Evolutionary conservation across 2,329 filamentous ascomycete species (phyloP).

Genomic region (Monosporascus sp.): DNA sequence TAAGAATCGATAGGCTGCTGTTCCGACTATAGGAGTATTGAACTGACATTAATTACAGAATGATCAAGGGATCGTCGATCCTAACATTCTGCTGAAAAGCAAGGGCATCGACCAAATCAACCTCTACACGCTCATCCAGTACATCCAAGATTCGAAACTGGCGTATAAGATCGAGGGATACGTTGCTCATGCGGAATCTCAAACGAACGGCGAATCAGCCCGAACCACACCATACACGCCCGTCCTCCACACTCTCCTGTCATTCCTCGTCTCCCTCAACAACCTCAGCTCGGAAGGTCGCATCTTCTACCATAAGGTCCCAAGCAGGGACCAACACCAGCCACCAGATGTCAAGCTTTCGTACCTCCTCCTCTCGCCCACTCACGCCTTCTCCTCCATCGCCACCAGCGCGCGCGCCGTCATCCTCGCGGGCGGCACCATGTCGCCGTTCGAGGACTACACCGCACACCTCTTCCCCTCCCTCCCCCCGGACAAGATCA

Average conservation of each 20-base stretch:
- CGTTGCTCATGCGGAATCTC: constrained; percentile 53
- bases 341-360: constrained; percentile 55
- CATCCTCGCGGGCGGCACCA: constrained; percentile 88
- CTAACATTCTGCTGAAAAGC: constrained; percentile 67
- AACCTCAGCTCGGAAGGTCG: constrained; percentile 72
- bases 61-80: constrained; percentile 62
- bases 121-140: constrained; percentile 78
- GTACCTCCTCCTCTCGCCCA: constrained; percentile 87
- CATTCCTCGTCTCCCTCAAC: constrained; percentile 73
- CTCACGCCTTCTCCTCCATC: constrained; percentile 83
- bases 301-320: constrained; percentile 54
- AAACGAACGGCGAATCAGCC: constrained; percentile 22
- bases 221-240: constrained; percentile 38
- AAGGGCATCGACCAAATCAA: constrained; percentile 96
- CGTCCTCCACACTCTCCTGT: constrained; percentile 49
- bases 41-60: constrained; percentile 25
- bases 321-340: constrained; percentile 9
- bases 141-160: constrained; percentile 86
- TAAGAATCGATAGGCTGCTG: constrained; percentile 16
- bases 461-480: constrained; percentile 79
- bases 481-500: constrained; percentile 56
- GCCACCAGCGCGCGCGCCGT: constrained; percentile 80
- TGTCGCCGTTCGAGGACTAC: constrained; percentile 96
- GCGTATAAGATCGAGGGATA: constrained; percentile 95
- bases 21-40: constrained; percentile 14